phyloP scores from a whole-genome alignment of 345 rosid species.

The Gossypium turneri region DNA sequence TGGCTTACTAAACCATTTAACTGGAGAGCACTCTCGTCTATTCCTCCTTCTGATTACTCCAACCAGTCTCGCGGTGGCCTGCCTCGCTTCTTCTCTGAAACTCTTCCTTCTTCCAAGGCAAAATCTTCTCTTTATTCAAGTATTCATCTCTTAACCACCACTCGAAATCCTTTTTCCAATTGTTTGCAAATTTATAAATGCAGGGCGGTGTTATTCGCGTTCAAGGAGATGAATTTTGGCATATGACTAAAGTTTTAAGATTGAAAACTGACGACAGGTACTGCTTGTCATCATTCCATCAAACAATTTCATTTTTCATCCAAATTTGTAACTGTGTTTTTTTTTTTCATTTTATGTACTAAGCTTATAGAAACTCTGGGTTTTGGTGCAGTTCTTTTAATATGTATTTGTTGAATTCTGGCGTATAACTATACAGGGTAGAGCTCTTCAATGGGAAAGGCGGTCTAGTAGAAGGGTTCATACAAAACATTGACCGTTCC shows the following conservation, averaged over 20 bases:
- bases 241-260: constrained; percentile 76
- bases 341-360: neutral
- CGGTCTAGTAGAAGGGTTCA: constrained; percentile 59
- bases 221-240: constrained; percentile 84
- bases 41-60: constrained; percentile 33
- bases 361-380: neutral
- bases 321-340: neutral
- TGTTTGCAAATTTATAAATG: constrained; percentile 4
- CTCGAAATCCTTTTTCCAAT: neutral
- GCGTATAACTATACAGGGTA: constrained; percentile 46
- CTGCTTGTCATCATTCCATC: neutral
- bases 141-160: neutral
- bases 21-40: constrained; percentile 33
- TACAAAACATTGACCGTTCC: constrained; percentile 51
- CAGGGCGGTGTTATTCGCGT: constrained; percentile 73
- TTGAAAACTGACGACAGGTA: constrained; percentile 57
- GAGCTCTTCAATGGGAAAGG: constrained; percentile 96
- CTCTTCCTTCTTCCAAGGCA: constrained; percentile 70
- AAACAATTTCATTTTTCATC: neutral
- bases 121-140: neutral
- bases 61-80: constrained; percentile 80
- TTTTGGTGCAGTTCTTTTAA: neutral
- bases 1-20: constrained; percentile 27
- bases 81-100: constrained; percentile 77
- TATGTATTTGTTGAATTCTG: constrained; percentile 1